Evolutionary conservation across 768 basidiomycete genomes (phyloP), one percentile per base, ranked within the genome.

Genomic region (Leucocoprinus leucothites): DNA sequence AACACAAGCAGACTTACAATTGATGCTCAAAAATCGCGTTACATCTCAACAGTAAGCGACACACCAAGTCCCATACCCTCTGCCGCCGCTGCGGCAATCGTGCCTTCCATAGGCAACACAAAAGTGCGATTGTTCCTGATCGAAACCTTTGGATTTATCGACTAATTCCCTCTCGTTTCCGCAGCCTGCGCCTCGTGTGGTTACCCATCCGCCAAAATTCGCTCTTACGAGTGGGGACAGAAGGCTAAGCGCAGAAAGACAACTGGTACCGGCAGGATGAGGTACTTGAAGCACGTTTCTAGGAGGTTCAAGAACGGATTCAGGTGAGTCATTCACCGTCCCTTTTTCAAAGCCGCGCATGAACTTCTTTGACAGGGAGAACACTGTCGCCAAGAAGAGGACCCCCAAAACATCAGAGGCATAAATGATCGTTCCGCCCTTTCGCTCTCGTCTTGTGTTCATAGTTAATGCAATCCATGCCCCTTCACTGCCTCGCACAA

Each of bases 231-330:
- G 76, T 98, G 97, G 97, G 94, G 94, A 63, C 82, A 86, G 71
- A 99, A 99, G 84, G 97, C 97, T 52, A 98, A 98, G 86, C 89
- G 97, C 76, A 89, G 96, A 86, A 97, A 96, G 87, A 98, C 96
- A 46, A 98, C 97, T 57, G 97, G 97, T 57, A 95, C 96, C 61
- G 96, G 96, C 62, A 82, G 95, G 68, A 97, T 97, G 94, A 77
- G 80, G 58, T 86, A 94, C 82, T 82, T 98, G 74, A 97, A 94
- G 82, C 73, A 80, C 51, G 96, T 98, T 41, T 86, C 89, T 65
- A 85, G 95, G 70, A 84, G 93, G 64, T 98, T 98, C 89, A 98
- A 98, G 87, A 98, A 97, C 69, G 94, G 96, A 53, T 98, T 96
- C 86, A 85, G 89, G 92, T 91, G 57, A 49, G 81, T 63, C 11